These are phyloP conservation scores for Termitomyces sp. DNA, from an alignment of 1,284 basidiomycete genomes.

Conservation along the genomic window DNA sequence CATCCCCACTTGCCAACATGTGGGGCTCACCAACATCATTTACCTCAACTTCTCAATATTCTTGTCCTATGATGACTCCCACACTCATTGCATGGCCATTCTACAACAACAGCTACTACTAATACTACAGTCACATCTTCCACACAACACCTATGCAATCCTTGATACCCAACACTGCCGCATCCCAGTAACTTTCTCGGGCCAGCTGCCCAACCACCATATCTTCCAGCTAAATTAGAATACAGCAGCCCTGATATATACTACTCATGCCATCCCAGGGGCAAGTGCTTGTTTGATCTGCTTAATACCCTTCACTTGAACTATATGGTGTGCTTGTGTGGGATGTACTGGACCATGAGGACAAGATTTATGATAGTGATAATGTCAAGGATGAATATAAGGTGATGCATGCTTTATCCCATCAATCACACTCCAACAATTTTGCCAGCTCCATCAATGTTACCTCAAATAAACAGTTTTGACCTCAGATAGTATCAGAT, in stretches of 20 bases:
- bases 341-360: conserved; percentile 63
- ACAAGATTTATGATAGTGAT: conserved; percentile 65
- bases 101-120: conserved; percentile 11
- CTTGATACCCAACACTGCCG: conserved; percentile 36
- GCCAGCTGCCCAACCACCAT: conserved; percentile 48
- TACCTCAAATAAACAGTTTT: too few species aligned
- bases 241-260: conserved; percentile 38
- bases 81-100: conserved; percentile 9
- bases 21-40: not conserved
- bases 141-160: conserved; percentile 15
- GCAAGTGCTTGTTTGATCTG: conserved; percentile 59
- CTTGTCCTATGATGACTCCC: conserved; percentile 7
- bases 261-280: conserved; percentile 61
- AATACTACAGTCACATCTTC: conserved; percentile 10
- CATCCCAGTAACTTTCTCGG: conserved; percentile 41
- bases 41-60: conserved; percentile 4
- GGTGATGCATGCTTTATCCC: conserved; percentile 68
- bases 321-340: conserved; percentile 60
- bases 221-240: conserved; percentile 41
- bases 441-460: too few species aligned
- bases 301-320: conserved; percentile 51
- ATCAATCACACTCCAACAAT: too few species aligned
- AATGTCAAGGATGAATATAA: conserved; percentile 68
- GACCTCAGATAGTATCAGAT: too few species aligned
- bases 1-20: not conserved